Evolutionary conservation across 805 yeast species (phyloP).

Genomic region (Starmerella riodocensis): DNA sequence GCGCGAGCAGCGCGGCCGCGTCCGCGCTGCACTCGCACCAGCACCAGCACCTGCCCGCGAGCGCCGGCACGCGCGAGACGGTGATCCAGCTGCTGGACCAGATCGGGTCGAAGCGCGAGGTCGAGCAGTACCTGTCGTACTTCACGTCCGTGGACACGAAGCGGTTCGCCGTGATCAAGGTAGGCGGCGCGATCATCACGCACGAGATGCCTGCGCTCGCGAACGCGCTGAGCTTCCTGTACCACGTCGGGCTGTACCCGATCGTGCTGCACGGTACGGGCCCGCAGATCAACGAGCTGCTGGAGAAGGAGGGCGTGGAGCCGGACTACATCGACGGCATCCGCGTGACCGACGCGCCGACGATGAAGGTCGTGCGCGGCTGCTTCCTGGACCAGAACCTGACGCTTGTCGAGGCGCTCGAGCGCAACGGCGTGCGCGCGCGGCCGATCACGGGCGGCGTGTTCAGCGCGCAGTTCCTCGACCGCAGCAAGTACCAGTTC

Average conservation of each 20-base stretch:
- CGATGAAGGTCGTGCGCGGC: constrained; percentile 91
- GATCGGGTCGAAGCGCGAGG: constrained; percentile 95
- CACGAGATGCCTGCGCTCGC: constrained; percentile 89
- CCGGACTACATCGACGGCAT: constrained; percentile 95
- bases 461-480: constrained; percentile 82
- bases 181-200: constrained; percentile 97
- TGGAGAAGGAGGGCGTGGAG: constrained; percentile 88
- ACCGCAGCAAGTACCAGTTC: constrained; percentile 76
- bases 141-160: constrained; percentile 84
- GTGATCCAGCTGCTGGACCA: constrained; percentile 90
- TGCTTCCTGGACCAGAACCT: constrained; percentile 93
- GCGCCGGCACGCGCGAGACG: constrained; percentile 63
- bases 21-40: too few relatives aligned
- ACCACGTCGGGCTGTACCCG: constrained; percentile 95
- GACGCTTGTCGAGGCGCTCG: constrained; percentile 87
- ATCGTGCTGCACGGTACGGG: constrained; percentile 97
- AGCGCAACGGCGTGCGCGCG: constrained; percentile 92
- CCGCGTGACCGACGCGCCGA: constrained; percentile 83
- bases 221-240: constrained; percentile 84
- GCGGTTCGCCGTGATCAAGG: constrained; percentile 96
- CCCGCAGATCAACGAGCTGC: constrained; percentile 89
- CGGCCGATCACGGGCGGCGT: constrained; percentile 98
- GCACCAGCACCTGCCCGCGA: too few relatives aligned
- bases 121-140: constrained; percentile 91
- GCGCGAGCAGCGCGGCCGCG: too few relatives aligned